phyloP scores from a whole-genome alignment of 176 grass and related monocot species.

The Metroxylon sagu region DNA sequence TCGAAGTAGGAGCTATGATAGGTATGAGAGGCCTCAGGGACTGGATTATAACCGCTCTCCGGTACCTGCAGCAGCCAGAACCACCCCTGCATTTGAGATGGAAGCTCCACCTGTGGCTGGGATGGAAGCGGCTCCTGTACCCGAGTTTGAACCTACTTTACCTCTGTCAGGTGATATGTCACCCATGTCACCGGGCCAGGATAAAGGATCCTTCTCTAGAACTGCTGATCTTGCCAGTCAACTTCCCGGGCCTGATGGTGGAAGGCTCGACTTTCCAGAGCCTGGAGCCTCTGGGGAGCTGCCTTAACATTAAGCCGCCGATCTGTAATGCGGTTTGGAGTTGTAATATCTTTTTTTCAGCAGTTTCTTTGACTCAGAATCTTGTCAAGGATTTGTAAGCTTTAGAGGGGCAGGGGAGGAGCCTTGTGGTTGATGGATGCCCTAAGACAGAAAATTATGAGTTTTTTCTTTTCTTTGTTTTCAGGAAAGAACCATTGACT shows the following conservation, averaged over 20 bases:
- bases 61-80: not conserved
- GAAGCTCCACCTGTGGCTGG: not conserved
- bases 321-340: too few relatives aligned
- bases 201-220: not conserved
- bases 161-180: not conserved
- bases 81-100: not conserved
- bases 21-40: constrained; percentile 2
- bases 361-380: too few relatives aligned
- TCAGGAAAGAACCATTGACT: too few relatives aligned
- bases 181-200: constrained; percentile 7
- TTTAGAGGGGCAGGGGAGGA: too few relatives aligned
- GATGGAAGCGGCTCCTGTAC: not conserved
- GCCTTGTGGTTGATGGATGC: too few relatives aligned
- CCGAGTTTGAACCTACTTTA: not conserved
- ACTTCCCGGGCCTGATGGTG: not conserved
- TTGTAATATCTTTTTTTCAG: too few relatives aligned
- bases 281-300: too few relatives aligned
- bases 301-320: too few relatives aligned
- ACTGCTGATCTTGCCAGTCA: not conserved
- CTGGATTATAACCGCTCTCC: not conserved
- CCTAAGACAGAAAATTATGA: too few relatives aligned
- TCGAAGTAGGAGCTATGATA: constrained; percentile 37
- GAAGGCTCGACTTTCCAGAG: not conserved
- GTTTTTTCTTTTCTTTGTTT: too few relatives aligned
- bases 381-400: too few relatives aligned